phyloP scores from a whole-genome alignment of 495 filamentous ascomycete genomes.

The Aspergillus coremiiformis region DNA sequence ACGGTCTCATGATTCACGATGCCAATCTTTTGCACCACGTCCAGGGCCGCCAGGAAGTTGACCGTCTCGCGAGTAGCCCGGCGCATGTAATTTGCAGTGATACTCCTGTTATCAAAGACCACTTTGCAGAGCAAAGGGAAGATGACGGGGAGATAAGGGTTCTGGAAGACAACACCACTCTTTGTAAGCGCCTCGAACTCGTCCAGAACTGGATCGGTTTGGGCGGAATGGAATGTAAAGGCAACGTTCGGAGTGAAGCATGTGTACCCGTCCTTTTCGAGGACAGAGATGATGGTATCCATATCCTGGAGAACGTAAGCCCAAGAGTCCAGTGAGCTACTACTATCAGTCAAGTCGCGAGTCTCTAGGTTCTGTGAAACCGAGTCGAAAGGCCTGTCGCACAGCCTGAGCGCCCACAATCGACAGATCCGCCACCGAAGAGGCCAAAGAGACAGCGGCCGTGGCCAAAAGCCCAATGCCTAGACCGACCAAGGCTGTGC shows the following conservation, averaged over 20 bases:
- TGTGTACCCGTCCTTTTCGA: conserved; percentile 12
- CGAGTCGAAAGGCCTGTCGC: conserved; percentile 29
- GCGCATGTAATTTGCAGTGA: conserved; percentile 21
- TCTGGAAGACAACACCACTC: conserved; percentile 29
- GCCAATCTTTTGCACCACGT: conserved; percentile 12
- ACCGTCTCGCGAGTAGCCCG: conserved; percentile 22
- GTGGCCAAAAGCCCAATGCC: conserved; percentile 29
- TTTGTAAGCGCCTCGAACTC: conserved; percentile 30
- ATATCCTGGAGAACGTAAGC: conserved; percentile 37
- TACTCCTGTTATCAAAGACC: conserved; percentile 14
- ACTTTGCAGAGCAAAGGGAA: conserved; percentile 22
- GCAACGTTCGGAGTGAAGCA: conserved; percentile 38
- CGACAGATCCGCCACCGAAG: conserved; percentile 19
- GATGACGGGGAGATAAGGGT: conserved; percentile 21
- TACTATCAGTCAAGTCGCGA: background rate
- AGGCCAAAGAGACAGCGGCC: conserved; percentile 24
- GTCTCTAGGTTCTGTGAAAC: conserved; percentile 22
- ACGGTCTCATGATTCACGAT: conserved; percentile 18
- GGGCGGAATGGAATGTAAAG: conserved; percentile 49
- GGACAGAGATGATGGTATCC: background rate
- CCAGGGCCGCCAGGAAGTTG: conserved; percentile 19
- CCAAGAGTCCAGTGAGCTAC: conserved; percentile 27
- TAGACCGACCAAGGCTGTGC: conserved; percentile 17
- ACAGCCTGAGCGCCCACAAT: conserved; percentile 21
- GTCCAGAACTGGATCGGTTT: conserved; percentile 45